phyloP scores from a whole-genome alignment of 2,329 filamentous ascomycete species.

The Ambrosiella xylebori region DNA sequence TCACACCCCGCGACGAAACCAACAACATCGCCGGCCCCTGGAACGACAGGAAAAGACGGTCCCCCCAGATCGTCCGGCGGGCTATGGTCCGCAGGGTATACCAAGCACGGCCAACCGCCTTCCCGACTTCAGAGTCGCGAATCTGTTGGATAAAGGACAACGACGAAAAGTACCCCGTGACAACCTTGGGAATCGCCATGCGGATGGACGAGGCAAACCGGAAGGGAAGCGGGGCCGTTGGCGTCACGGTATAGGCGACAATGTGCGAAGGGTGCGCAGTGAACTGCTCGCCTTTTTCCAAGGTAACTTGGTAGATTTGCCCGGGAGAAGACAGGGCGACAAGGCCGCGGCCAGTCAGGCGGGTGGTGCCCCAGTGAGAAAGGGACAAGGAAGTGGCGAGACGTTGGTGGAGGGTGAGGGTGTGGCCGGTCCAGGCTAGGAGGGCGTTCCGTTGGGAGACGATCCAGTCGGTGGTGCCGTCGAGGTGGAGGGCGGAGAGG shows the following conservation, averaged over 20 bases:
- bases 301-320: slow-evolving; percentile 70
- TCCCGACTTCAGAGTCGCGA: slow-evolving; percentile 57
- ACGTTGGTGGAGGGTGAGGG: slow-evolving; percentile 56
- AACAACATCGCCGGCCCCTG: slow-evolving; percentile 72
- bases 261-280: slow-evolving; percentile 83
- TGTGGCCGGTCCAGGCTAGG: slow-evolving; percentile 92
- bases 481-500: slow-evolving; percentile 72
- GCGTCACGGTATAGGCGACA: slow-evolving; percentile 69
- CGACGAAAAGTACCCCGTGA: slow-evolving; percentile 47
- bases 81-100: slow-evolving; percentile 59
- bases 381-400: slow-evolving; percentile 59
- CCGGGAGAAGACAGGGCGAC: slow-evolving; percentile 72
- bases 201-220: slow-evolving; percentile 57
- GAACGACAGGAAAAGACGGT: slow-evolving; percentile 81
- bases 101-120: slow-evolving; percentile 42
- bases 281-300: slow-evolving; percentile 74
- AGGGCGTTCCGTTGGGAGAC: slow-evolving; percentile 72
- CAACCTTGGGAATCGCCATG: slow-evolving; percentile 57
- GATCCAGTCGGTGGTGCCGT: slow-evolving; percentile 93
- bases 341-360: slow-evolving; percentile 73
- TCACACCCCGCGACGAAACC: slow-evolving; percentile 70
- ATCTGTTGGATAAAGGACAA: slow-evolving; percentile 57
- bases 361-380: slow-evolving; percentile 81
- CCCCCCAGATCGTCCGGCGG: slow-evolving; percentile 78
- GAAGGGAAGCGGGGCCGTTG: slow-evolving; percentile 62